Conservation (phyloP, 352 stramenopile genomes). For the Pythium angustatum region DNA sequence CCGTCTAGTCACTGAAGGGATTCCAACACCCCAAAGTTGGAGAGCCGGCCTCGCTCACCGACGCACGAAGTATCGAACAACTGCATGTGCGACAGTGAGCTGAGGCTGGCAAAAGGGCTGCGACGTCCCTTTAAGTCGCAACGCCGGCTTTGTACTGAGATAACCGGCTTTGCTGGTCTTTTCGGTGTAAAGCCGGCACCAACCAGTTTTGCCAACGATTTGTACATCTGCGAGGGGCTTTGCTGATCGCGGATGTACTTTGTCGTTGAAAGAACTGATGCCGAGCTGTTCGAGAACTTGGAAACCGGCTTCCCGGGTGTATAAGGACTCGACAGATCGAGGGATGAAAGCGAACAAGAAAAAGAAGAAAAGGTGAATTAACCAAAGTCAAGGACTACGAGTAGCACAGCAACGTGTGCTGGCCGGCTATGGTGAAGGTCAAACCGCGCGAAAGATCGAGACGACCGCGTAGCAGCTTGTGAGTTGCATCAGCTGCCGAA, state of each 20-base stretch:
- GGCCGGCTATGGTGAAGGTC: too few species aligned
- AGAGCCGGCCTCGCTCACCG: neutral
- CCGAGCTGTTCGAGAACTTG: neutral
- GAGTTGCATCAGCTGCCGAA: too few species aligned
- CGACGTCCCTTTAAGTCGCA: constrained; percentile 4
- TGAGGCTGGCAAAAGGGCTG: neutral
- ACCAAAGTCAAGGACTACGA: too few species aligned
- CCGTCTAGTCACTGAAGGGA: too few species aligned
- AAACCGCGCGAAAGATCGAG: too few species aligned
- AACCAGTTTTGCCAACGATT: neutral
- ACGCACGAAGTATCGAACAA: neutral
- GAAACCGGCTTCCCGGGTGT: neutral
- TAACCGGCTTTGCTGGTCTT: neutral
- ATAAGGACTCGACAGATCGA: neutral
- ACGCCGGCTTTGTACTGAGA: neutral
- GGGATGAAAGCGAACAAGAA: constrained; percentile 1
- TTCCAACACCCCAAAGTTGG: neutral
- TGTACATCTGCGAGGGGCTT: constrained; percentile 2
- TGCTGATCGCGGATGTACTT: constrained; percentile 1
- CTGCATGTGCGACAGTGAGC: neutral
- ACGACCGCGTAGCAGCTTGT: too few species aligned
- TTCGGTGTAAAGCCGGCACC: neutral
- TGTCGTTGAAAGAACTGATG: neutral
- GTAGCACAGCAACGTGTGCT: too few species aligned
- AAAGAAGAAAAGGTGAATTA: too few species aligned